phyloP scores from a whole-genome alignment of 2,329 filamentous ascomycete genomes.

The Trichoderma cornu-damae region DNA sequence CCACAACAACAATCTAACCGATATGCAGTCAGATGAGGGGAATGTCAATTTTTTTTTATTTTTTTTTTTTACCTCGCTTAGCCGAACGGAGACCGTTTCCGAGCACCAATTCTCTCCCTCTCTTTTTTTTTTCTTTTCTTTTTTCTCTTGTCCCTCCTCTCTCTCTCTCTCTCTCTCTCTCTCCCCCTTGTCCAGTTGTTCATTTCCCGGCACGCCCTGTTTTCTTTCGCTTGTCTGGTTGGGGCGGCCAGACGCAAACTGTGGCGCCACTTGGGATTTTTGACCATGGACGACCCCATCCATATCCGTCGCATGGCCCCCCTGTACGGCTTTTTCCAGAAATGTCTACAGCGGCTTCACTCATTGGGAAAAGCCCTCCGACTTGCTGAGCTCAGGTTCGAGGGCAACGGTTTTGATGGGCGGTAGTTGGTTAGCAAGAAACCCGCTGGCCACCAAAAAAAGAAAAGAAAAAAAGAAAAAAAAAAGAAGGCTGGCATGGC shows the following conservation, averaged over 20 bases:
- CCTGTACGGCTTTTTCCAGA: constrained; percentile 12
- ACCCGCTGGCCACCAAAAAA: constrained; percentile 3
- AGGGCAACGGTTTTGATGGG: constrained; percentile 10
- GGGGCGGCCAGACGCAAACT: constrained; percentile 16
- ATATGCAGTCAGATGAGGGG: constrained; percentile 12
- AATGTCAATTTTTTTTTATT: constrained; percentile 1
- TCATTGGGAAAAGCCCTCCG: constrained; percentile 17
- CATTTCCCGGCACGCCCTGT: constrained; percentile 14
- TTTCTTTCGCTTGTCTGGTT: constrained; percentile 8
- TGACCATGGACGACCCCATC: constrained; percentile 11
- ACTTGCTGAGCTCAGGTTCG: constrained; percentile 13
- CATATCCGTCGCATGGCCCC: constrained; percentile 17
- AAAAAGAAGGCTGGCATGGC: too few relatives aligned
- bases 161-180: not conserved
- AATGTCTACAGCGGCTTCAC: constrained; percentile 4
- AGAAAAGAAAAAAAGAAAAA: too few relatives aligned
- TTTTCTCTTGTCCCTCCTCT: not conserved
- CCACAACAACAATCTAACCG: not conserved
- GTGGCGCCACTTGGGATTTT: constrained; percentile 16
- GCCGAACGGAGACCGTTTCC: constrained; percentile 17
- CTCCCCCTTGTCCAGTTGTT: constrained; percentile 9
- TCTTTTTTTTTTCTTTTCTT: constrained; percentile 5
- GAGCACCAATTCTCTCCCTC: constrained; percentile 2
- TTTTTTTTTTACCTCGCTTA: constrained; percentile 12
- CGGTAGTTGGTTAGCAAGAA: constrained; percentile 3